Base-by-base conservation (phyloP, 768 basidiomycete species). In the Arthromyces matolae region DNA sequence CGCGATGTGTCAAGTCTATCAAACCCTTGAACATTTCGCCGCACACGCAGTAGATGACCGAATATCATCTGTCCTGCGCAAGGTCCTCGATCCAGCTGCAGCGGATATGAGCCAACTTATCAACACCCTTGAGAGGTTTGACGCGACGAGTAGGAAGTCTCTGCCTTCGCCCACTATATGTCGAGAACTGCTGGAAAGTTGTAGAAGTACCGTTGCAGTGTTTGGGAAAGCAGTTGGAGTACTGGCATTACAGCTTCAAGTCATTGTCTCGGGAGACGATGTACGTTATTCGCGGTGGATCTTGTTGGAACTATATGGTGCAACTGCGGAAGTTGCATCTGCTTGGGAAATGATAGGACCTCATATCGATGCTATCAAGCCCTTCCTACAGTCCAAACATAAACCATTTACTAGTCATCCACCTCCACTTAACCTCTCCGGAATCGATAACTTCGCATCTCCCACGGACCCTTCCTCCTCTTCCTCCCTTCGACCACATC, bases 211-310 rank as follows among this genome's bases (percentile, higher is more conserved):
- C 36, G 83, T 95, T 13, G 77, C 79, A 9, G 81, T 86, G 14
- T 95, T 95, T 57, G 80, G 83, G 25, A 94, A 93, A 66, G 90
- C 91, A n/a, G 78, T 95, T 23, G 80, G 82, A 2, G 88, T 94
- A 38, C 72, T 98, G 32, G 70, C 80, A 29, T 67, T 91, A 19
- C 93, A 96, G 66, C 73, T 95, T 42, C 85, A 84, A 63, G 80
- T 84, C n/a, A 70, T 89, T 4, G 79, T 81, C 13, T 75, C 78
- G 18, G 73, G 78, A 31, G 88, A 90, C 49, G 92, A 96, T 65
- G 77, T 84, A n/a, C 81, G 94, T 14, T 94, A 89, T 65, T 81
- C 91, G 42, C 75, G 94, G 27, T 89, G 89, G 58, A 80, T 98
- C 61, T 67, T 95, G 25, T 67, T 96, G 47, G 85, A 90, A 65